phyloP scores from a whole-genome alignment of 225 moss, liverwort and hornwort species.

The Pleurozium schreberi region DNA sequence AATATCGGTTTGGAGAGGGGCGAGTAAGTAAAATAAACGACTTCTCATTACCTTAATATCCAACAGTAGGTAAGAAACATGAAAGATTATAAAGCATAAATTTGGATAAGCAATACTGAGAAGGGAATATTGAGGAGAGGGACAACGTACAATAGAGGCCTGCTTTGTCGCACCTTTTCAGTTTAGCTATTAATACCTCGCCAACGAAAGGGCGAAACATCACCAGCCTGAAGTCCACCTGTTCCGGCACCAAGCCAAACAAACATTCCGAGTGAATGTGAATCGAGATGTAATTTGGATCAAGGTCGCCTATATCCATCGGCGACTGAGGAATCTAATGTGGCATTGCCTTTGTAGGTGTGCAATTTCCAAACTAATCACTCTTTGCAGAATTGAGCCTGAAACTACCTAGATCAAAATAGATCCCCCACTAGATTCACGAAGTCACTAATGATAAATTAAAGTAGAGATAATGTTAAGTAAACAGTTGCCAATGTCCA shows the following conservation, averaged over 20 bases:
- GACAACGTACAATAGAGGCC: slow-evolving; percentile 74
- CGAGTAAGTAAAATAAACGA: not conserved
- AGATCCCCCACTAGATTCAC: not conserved
- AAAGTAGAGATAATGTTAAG: not conserved
- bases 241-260: not conserved
- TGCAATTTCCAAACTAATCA: not conserved
- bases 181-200: slow-evolving; percentile 79
- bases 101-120: not conserved
- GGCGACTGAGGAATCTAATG: not conserved
- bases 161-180: slow-evolving; percentile 83
- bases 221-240: slow-evolving; percentile 86
- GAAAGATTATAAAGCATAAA: not conserved
- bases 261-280: not conserved
- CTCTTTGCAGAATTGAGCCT: not conserved
- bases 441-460: not conserved
- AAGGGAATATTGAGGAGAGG: not conserved
- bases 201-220: slow-evolving; percentile 97
- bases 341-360: not conserved
- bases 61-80: not conserved
- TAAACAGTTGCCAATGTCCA: not conserved
- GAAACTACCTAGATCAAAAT: not conserved
- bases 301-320: not conserved
- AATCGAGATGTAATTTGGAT: not conserved
- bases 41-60: not conserved
- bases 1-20: not conserved